Base-by-base conservation (phyloP, 345 rosid genomes). In the Erucastrum elatum region DNA sequence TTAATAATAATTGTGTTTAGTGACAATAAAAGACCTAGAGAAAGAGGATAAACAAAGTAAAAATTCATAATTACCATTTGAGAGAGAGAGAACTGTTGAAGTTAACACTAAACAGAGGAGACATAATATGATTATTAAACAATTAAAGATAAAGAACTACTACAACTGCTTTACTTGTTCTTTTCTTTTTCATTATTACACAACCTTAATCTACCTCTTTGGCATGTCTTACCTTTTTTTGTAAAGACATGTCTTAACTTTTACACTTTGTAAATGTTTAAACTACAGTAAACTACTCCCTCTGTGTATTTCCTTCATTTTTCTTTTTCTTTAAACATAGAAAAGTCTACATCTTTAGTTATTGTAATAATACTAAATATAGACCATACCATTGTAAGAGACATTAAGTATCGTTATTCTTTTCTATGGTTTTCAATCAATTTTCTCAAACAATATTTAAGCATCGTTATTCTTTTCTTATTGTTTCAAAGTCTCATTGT, bases 121-220 rank as follows among this genome's bases (percentile, higher is more conserved):
- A 87, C 86, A 83, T 74, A 46, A 84, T 85, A 82, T 75, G 84
- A 79, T 86, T 86, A 86, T 80, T 80, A 75, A 69, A 44, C n/a
- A 78, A n/a, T n/a, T n/a, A n/a, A 88, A 86, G 5, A 86, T 84
- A 81, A 85, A 80, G 71, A 85, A 90, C 90, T 71, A 84, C 92
- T 83, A 84, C 87, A 89, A 85, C 85, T 83, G 84, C 87, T 87
- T 87, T 77, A 78, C 83, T 78, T 85, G 80, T 86, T 75, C 87
- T 86, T 75, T 80, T 75, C 72, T 75, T 75, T 80, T 75, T 75
- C 68, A 75, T 80, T 80, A 75, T 80, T 75, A 75, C 83, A 68
- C 74, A 79, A 74, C 79, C 75, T 35, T 80, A 80, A 80, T 80
- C 78, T 74, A 79, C 82, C 74, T 74, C 82, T 59, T 39, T 62